Percentiles rank a stretch among this genome's conserved stretches.
Evolutionary conservation across 2,329 filamentous ascomycete species (phyloP).

Genomic region (Fusarium marasasianum): DNA sequence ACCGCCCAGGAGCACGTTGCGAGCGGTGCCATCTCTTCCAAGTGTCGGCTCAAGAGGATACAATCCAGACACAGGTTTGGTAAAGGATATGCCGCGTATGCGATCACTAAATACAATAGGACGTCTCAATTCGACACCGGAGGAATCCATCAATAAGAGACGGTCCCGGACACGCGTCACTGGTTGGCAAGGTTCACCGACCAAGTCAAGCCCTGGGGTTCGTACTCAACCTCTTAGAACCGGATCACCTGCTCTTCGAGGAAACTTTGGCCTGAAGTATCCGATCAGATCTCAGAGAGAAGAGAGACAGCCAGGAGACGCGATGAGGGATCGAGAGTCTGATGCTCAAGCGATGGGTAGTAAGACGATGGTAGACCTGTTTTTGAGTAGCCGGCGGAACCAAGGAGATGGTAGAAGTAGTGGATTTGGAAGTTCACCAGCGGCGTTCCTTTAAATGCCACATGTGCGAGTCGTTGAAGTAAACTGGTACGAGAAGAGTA

Average conservation of each 20-base stretch:
- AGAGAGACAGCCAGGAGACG: constrained; percentile 4
- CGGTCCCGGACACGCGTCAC: constrained; percentile 31
- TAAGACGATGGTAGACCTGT: constrained; percentile 64
- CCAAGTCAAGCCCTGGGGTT: constrained; percentile 44
- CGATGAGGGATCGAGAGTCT: constrained; percentile 12
- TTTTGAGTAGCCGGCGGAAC: constrained; percentile 60
- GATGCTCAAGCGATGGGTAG: constrained; percentile 54
- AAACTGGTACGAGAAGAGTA: not conserved
- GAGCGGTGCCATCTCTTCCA: constrained; percentile 41
- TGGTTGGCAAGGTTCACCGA: constrained; percentile 34
- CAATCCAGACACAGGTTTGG: not conserved
- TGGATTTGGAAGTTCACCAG: constrained; percentile 42
- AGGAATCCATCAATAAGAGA: constrained; percentile 35
- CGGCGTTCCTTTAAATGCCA: constrained; percentile 46
- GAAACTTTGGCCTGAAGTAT: constrained; percentile 1
- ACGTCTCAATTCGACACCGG: constrained; percentile 19
- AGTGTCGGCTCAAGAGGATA: constrained; percentile 13
- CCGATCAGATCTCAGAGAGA: not conserved
- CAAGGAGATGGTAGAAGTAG: constrained; percentile 50
- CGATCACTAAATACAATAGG: constrained; percentile 41
- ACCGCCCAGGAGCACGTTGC: constrained; percentile 31
- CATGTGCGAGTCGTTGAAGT: not conserved
- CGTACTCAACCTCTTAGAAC: constrained; percentile 19
- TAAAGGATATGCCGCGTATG: constrained; percentile 30
- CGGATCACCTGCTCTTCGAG: constrained; percentile 6